phyloP scores from a whole-genome alignment of 495 filamentous ascomycete species.

The Talaromyces proteolyticus region DNA sequence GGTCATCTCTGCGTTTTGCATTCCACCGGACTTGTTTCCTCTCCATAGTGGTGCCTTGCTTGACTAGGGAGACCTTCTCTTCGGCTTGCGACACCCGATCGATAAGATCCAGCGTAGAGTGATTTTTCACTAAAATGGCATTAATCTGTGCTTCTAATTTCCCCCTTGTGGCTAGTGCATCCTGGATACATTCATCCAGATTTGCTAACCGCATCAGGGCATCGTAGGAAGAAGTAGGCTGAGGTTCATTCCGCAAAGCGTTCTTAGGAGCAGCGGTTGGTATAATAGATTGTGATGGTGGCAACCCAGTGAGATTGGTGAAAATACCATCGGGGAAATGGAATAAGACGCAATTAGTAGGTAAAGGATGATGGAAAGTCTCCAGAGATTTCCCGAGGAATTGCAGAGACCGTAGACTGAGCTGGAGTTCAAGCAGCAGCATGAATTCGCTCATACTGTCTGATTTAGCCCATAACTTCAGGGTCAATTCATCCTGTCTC shows the following conservation, averaged over 20 bases:
- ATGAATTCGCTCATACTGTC: constrained; percentile 50
- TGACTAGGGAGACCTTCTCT: constrained; percentile 54
- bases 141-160: constrained; percentile 73
- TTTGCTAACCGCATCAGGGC: constrained; percentile 84
- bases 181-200: constrained; percentile 87
- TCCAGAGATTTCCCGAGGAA: constrained; percentile 76
- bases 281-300: constrained; percentile 30
- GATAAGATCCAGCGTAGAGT: constrained; percentile 28
- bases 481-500: constrained; percentile 52
- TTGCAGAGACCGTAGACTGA: constrained; percentile 66
- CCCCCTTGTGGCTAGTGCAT: constrained; percentile 74
- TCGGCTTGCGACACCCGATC: constrained; percentile 56
- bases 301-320: constrained; percentile 59
- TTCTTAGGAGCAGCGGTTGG: constrained; percentile 7
- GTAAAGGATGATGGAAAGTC: constrained; percentile 68
- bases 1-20: constrained; percentile 52
- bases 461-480: constrained; percentile 75
- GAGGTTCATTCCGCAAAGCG: constrained; percentile 33
- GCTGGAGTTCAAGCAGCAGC: constrained; percentile 63
- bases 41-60: constrained; percentile 56
- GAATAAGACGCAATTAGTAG: constrained; percentile 79
- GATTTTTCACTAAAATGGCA: constrained; percentile 54
- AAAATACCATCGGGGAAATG: constrained; percentile 88
- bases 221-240: constrained; percentile 78
- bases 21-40: constrained; percentile 56